Base-by-base conservation (phyloP, 1,284 basidiomycete species). In the Taiwanofungus camphoratus region DNA sequence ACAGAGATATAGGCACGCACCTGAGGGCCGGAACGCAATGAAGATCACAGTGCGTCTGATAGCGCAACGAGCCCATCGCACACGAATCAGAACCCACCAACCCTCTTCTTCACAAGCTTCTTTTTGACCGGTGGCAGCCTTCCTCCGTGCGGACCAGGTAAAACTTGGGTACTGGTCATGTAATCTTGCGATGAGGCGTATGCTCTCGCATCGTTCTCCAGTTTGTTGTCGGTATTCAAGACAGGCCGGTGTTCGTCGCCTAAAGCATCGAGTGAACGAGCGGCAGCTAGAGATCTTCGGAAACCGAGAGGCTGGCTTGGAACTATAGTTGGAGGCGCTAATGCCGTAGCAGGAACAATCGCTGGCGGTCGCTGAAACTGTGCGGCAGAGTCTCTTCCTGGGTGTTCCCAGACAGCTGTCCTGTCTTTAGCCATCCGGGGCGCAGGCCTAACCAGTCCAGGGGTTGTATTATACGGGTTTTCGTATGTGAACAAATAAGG, bases 101-200 rank as follows among this genome's bases (percentile, higher is more conserved):
- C 41, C 23, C 87, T 69, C 61, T 84, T 89, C 70, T 83, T 87
- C n/a, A 51, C 60, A 37, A 60, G 50, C 56, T 78, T 79, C 67
- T 79, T 84, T 63, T 76, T 84, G 12, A 45, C 54, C 30, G 53
- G 48, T 13, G 49, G 51, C 19, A 68, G 71, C 38, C 85, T 71
- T 23, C 80, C 84, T 32, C 86, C 87, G 63, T 78, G 78, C 0
- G 72, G 76, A 1, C 87, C 87, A 3, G 87, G 77, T 6, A 87
- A 59, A 3, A 82, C 62, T 58, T 91, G 88, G 0, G 85, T 89
- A 50, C 74, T 86, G 24, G 70, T 58, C 62, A 77, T 63, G 11
- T 41, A 46, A 13, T 72, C 67, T 51, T 80, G 75, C 3, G 74
- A 73, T 26, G 58, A 60, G 16, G 42, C 18, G 22, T 44, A 39